Evolutionary conservation across 352 stramenopile genomes (phyloP).

Genomic region (Phytophthora melonis): DNA sequence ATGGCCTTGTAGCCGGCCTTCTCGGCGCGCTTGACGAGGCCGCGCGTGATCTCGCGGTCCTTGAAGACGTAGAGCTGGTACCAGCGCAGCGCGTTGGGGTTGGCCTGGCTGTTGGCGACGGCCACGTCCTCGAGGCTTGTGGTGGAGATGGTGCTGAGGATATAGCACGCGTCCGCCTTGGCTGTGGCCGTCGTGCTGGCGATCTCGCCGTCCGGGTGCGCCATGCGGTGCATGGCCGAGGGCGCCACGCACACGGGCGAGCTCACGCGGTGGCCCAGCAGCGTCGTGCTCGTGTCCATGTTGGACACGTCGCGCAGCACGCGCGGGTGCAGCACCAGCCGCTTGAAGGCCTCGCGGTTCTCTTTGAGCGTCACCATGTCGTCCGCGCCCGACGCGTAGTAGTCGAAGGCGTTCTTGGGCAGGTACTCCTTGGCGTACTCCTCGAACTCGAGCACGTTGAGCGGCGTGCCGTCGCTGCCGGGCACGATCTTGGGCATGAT

Average conservation of each 20-base stretch:
- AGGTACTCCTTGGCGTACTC: constrained; percentile 89
- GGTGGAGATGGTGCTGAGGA: constrained; percentile 90
- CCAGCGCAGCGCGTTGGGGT: constrained; percentile 88
- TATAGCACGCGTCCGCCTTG: constrained; percentile 91
- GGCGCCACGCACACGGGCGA: constrained; percentile 94
- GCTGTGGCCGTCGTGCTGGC: constrained; percentile 84
- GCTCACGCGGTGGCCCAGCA: constrained; percentile 91
- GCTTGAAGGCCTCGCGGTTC: constrained; percentile 92
- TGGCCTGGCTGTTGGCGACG: constrained; percentile 63
- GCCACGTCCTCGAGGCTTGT: constrained; percentile 61
- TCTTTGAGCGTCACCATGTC: constrained; percentile 90
- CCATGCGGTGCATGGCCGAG: constrained; percentile 94
- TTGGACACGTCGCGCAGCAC: constrained; percentile 94
- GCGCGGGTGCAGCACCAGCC: constrained; percentile 94
- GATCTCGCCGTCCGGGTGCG: constrained; percentile 94
- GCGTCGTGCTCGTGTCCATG: constrained; percentile 92
- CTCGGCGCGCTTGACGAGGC: constrained; percentile 91
- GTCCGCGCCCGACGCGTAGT: constrained; percentile 94
- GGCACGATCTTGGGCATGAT: constrained; percentile 73
- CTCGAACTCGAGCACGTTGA: constrained; percentile 94
- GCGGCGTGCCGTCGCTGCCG: constrained; percentile 72
- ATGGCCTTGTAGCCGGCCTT: constrained; percentile 96
- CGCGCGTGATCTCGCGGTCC: constrained; percentile 90
- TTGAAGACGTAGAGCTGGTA: constrained; percentile 98
- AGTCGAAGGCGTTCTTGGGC: constrained; percentile 93